These are phyloP conservation scores for Pseudogymnoascus sp. DNA, from an alignment of 2,329 filamentous ascomycete species.

Conservation along the genomic window DNA sequence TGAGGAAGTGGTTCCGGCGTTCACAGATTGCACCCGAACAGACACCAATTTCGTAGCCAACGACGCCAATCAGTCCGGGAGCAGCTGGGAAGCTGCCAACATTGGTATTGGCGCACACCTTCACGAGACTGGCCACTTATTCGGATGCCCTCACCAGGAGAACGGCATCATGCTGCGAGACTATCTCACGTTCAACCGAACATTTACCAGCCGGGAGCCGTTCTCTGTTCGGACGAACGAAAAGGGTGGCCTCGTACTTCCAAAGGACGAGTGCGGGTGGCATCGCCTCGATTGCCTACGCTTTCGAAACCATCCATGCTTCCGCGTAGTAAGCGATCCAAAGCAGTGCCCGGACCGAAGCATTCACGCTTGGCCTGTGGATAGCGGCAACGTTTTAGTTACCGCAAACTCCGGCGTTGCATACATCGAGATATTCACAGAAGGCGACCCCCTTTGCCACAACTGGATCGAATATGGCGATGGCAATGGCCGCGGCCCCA, in stretches of 20 bases:
- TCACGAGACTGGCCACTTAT: constrained; percentile 82
- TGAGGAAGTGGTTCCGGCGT: constrained; percentile 83
- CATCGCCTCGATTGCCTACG: constrained; percentile 82
- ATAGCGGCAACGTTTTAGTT: constrained; percentile 65
- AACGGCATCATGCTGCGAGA: constrained; percentile 88
- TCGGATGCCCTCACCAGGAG: constrained; percentile 85
- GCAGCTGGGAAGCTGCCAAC: constrained; percentile 91
- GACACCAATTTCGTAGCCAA: constrained; percentile 75
- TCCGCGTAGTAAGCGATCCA: constrained; percentile 71
- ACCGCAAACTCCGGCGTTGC: constrained; percentile 76
- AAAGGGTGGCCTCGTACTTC: constrained; percentile 66
- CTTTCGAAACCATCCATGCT: constrained; percentile 85
- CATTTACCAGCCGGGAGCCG: constrained; percentile 72
- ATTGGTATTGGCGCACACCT: constrained; percentile 89
- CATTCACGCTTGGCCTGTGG: constrained; percentile 78
- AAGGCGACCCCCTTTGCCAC: constrained; percentile 73
- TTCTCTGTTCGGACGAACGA: constrained; percentile 82
- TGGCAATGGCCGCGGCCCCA: constrained; percentile 46
- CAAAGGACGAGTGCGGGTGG: constrained; percentile 82
- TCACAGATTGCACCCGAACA: constrained; percentile 83
- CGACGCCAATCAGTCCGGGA: constrained; percentile 78
- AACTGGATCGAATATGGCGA: constrained; percentile 73
- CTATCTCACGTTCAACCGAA: constrained; percentile 75
- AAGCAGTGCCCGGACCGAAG: constrained; percentile 59
- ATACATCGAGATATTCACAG: constrained; percentile 73